Evolutionary conservation across 2,329 filamentous ascomycete genomes (phyloP).

Genomic region (Ophiostoma ips): DNA sequence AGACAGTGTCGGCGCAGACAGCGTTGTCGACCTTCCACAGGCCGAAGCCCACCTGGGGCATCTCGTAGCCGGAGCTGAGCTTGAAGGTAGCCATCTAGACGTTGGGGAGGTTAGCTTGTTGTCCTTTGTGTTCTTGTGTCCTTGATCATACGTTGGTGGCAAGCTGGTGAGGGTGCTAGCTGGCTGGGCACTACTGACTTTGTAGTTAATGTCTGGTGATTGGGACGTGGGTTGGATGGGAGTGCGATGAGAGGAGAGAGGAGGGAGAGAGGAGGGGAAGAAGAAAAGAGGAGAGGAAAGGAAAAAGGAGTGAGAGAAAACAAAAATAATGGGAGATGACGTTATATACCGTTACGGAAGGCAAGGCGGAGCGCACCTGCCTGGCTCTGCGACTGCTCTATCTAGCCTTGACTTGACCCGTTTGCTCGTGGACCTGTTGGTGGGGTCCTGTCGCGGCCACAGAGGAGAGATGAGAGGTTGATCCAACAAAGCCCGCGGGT

Average conservation of each 20-base stretch:
- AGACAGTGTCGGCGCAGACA: constrained; percentile 60
- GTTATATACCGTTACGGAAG: not conserved
- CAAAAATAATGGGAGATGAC: not conserved
- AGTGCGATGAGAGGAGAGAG: too few relatives aligned
- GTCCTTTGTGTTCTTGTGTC: too few relatives aligned
- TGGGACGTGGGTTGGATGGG: not conserved
- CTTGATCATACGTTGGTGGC: too few relatives aligned
- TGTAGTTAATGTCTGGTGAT: not conserved
- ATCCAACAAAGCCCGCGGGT: not conserved
- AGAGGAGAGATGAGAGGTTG: not conserved
- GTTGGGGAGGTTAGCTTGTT: too few relatives aligned
- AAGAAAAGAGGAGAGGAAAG: not conserved
- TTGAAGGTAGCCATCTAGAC: constrained; percentile 34
- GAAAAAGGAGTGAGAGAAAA: not conserved
- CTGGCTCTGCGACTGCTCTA: not conserved
- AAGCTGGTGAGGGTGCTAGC: too few relatives aligned
- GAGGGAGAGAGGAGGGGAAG: not conserved
- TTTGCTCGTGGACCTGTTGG: not conserved
- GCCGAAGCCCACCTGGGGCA: constrained; percentile 65
- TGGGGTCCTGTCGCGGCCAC: not conserved
- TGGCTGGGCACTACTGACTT: not conserved
- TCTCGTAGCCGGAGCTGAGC: constrained; percentile 51
- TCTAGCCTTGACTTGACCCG: not conserved
- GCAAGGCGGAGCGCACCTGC: not conserved
- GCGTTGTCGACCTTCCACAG: constrained; percentile 74